phyloP scores from a whole-genome alignment of 805 yeast genomes.

The Yamadazyma ubonensis region DNA sequence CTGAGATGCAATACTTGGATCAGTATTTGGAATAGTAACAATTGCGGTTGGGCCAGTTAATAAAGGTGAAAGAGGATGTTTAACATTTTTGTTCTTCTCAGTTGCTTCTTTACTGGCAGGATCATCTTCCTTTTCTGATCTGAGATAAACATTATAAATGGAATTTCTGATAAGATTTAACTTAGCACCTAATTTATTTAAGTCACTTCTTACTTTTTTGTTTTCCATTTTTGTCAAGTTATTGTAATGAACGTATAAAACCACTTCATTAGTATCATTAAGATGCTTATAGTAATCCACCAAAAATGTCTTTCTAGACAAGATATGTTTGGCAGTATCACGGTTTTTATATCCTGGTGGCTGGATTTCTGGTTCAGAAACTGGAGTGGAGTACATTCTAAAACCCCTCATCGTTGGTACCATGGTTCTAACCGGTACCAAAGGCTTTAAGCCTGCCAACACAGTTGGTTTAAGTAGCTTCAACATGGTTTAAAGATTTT shows the following conservation, averaged over 20 bases:
- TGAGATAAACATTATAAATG: slow-evolving; percentile 72
- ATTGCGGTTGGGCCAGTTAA: slow-evolving; percentile 86
- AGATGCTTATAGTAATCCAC: slow-evolving; percentile 76
- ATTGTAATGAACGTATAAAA: slow-evolving; percentile 82
- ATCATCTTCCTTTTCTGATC: slow-evolving; percentile 65
- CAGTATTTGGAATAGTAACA: slow-evolving; percentile 62
- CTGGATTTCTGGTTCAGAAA: slow-evolving; percentile 1
- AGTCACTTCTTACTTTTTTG: slow-evolving; percentile 56
- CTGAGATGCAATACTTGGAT: slow-evolving; percentile 65
- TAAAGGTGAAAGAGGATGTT: slow-evolving; percentile 69
- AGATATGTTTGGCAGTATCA: slow-evolving; percentile 46
- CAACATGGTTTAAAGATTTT: slow-evolving; percentile 1
- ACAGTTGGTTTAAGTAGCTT: not conserved
- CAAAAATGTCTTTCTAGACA: slow-evolving; percentile 82
- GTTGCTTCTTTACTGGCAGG: slow-evolving; percentile 66
- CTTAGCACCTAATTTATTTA: slow-evolving; percentile 65
- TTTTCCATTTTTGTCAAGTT: slow-evolving; percentile 72
- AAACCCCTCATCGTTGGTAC: no score
- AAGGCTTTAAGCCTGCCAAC: not conserved
- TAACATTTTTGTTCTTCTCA: slow-evolving; percentile 38
- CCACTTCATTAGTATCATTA: slow-evolving; percentile 64
- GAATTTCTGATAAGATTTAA: slow-evolving; percentile 67
- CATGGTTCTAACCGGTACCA: not conserved
- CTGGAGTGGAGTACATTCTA: no score
- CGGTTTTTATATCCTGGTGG: not conserved